Evolutionary conservation across 2,329 filamentous ascomycete species (phyloP), one percentile per base, ranked within the genome.

Genomic region (Cryphonectria parasitica): DNA sequence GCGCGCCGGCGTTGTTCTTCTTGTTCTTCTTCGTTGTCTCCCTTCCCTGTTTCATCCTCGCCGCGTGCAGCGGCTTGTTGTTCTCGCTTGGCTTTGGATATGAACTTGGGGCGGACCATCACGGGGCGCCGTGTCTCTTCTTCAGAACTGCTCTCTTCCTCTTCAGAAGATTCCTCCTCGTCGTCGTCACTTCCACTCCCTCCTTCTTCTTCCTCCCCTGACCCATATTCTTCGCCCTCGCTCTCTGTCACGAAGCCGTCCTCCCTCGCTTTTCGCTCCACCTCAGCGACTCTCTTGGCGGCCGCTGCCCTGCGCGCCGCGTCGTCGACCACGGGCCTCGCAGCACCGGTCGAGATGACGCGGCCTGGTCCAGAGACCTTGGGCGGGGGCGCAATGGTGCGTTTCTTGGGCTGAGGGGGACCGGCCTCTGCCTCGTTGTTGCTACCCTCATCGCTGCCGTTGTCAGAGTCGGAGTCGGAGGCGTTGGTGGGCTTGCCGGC

Each of bases 401-500:
- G 72, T 67, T 69, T 75, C 74, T 72, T 78, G 65, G 74, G 73
- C 69, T 79, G 74, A 65, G 77, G 74, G 64, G 79, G 76, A 74
- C 4, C 34, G 2, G 36, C 61, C n/a, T 28, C 61, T 8, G 61
- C 39, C 22, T 63, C 54, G 34, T 17, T 19, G 63, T 81, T 81
- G 63, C 82, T 81, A 70, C 45, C 45, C 4, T n/a, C 17, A 0
- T 86, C 85, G 74, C 81, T 82, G 64, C 87, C 85, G 7, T 83
- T 85, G 71, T 87, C 85, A 54, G 87, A 88, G 58, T 85, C 86
- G 17, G 84, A 82, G 22, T 75, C 75, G 15, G 81, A 82, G 25
- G 84, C 86, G 10, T 83, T 87, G 2, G 86, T 83, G 22, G 91
- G 85, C 80, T 98, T 98, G 74, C 96, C 95, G 22, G 95, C 91